Evolutionary conservation across 2,329 filamentous ascomycete genomes (phyloP).

Genomic region (Endoconidiophora laricicola): DNA sequence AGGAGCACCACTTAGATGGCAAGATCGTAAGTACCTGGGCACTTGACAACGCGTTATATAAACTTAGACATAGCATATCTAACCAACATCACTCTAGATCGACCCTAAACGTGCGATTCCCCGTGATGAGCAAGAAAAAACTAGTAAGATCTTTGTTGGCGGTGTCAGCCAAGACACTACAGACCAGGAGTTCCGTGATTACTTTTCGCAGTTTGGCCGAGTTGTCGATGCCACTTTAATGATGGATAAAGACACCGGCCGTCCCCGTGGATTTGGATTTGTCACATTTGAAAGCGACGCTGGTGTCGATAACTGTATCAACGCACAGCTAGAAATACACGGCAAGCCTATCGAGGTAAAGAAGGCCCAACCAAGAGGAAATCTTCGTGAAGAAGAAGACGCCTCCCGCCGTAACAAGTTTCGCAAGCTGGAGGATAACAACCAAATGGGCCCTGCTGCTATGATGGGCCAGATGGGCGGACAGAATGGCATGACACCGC

Average conservation of each 20-base stretch:
- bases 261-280: constrained; percentile 90
- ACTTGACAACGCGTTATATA: background rate
- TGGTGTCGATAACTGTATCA: constrained; percentile 81
- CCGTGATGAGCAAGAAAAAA: constrained; percentile 93
- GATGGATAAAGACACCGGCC: constrained; percentile 99
- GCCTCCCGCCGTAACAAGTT: constrained; percentile 46
- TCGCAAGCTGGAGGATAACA: constrained; percentile 34
- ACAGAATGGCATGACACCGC: constrained; percentile 65
- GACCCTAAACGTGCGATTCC: constrained; percentile 96
- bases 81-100: constrained; percentile 42
- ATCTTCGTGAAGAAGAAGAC: constrained; percentile 80
- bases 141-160: constrained; percentile 96
- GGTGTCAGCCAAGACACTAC: constrained; percentile 95
- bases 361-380: constrained; percentile 88
- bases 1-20: constrained; percentile 93
- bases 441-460: constrained; percentile 17
- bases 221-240: constrained; percentile 96
- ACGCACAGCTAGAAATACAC: constrained; percentile 73
- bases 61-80: background rate
- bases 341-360: constrained; percentile 97
- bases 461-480: constrained; percentile 28
- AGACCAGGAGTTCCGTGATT: constrained; percentile 88
- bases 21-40: constrained; percentile 62
- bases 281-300: constrained; percentile 95
- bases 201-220: constrained; percentile 90